These are phyloP conservation scores for Claviceps humidiphila DNA, from an alignment of 2,329 filamentous ascomycete species.

Conservation along the genomic window DNA sequence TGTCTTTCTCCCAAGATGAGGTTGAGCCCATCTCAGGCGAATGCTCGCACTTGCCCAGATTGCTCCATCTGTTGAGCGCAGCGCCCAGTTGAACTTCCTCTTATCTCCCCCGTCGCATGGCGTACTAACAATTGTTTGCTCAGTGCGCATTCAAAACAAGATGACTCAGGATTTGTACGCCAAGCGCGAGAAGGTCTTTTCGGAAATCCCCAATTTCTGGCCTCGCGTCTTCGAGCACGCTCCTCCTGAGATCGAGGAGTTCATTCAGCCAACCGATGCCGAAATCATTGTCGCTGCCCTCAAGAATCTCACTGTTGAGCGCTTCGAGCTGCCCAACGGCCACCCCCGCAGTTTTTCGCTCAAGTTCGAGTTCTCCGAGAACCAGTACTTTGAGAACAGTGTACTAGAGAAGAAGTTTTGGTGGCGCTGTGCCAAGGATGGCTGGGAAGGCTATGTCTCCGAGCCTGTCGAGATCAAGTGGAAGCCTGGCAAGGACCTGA, in stretches of 20 bases:
- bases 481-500: constrained; percentile 72
- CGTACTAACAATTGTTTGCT: not conserved
- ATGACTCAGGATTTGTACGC: constrained; percentile 60
- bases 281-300: constrained; percentile 58
- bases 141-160: constrained; percentile 64
- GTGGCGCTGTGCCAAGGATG: constrained; percentile 56
- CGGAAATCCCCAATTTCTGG: constrained; percentile 82
- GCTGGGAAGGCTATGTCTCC: constrained; percentile 66
- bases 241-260: constrained; percentile 74
- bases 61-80: not conserved
- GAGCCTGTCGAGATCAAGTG: constrained; percentile 81
- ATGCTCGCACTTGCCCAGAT: not conserved
- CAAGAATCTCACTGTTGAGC: constrained; percentile 55
- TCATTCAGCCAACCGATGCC: constrained; percentile 70
- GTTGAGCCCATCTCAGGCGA: not conserved
- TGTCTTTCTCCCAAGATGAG: not conserved
- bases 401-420: constrained; percentile 86
- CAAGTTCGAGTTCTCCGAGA: constrained; percentile 65
- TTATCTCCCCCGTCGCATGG: no score
- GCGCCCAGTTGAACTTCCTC: no score
- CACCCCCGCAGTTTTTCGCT: constrained; percentile 72
- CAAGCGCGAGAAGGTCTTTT: constrained; percentile 57
- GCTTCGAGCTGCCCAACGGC: constrained; percentile 65
- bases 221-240: constrained; percentile 81
- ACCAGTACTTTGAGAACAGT: constrained; percentile 68